phyloP scores from a whole-genome alignment of 192 early-diverging fungal genomes.

The Pilobolus umbonatus region DNA sequence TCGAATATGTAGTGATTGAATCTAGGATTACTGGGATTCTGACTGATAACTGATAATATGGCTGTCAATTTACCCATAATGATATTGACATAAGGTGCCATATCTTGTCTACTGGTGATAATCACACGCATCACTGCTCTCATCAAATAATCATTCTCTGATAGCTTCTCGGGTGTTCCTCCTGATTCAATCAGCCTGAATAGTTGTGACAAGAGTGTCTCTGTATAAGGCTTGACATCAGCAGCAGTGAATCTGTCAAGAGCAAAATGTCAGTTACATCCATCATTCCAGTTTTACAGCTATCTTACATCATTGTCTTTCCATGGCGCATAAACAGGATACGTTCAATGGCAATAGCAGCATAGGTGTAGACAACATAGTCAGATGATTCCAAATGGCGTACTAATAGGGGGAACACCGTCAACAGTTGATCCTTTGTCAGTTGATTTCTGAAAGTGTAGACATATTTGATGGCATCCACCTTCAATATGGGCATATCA shows the following conservation, averaged over 20 bases:
- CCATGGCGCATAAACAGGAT: conserved; percentile 70
- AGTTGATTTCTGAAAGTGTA: conserved; percentile 93
- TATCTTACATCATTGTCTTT: conserved; percentile 46
- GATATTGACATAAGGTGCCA: conserved; percentile 64
- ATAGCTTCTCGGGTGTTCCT: conserved; percentile 84
- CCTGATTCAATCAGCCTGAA: conserved; percentile 75
- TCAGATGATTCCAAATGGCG: conserved; percentile 77
- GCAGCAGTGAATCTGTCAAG: conserved; percentile 52
- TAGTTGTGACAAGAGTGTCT: conserved; percentile 63
- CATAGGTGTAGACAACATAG: conserved; percentile 87
- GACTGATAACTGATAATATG: conserved; percentile 78
- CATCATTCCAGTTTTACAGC: neutral
- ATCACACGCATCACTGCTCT: conserved; percentile 87
- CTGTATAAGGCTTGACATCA: conserved; percentile 68
- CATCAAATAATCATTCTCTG: conserved; percentile 97
- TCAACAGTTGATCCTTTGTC: conserved; percentile 68
- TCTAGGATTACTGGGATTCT: conserved; percentile 95
- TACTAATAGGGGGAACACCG: conserved; percentile 73
- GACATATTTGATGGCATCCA: conserved; percentile 92
- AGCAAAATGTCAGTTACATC: neutral
- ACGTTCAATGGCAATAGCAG: conserved; percentile 87
- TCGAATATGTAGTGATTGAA: conserved; percentile 99
- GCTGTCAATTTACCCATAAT: conserved; percentile 70
- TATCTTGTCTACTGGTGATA: conserved; percentile 67
- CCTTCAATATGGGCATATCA: conserved; percentile 80